Evolutionary conservation across 306 rosid species (phyloP), one percentile per base, ranked within the genome.

Genomic region (Canavalia gladiata): DNA sequence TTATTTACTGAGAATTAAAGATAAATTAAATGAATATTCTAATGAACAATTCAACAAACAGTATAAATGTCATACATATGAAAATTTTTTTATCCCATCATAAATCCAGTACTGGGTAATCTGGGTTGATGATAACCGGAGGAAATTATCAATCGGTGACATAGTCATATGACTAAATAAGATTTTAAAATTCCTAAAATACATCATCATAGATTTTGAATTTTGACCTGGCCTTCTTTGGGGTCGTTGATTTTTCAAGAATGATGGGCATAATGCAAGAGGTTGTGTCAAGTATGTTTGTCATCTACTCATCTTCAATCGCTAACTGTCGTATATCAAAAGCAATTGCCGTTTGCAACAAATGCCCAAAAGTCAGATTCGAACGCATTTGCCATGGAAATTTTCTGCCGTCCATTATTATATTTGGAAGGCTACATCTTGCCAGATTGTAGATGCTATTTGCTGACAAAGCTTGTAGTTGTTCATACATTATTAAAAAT

Each of bases 401-500:
- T 75, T 62, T 79, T 54, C 75, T 43, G 82, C 82, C 37, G 42
- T n/a, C 75, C 62, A 41, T 47, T 47, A 69, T 43, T 74, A 13
- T 45, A 66, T 42, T 79, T 59, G 50, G 33, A 68, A 79, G 31
- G 45, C 11, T 58, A 60, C 72, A 80, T 57, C 75, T 69, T 63
- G 63, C 75, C 49, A 70, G 0, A 18, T 62, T 35, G 47, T 34
- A 42, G 30, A 2, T 77, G 79, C 5, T 74, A 77, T 77, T 46
- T 69, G 51, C 74, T 29, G 34, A 34, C 57, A 56, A 75, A 13
- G 41, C 31, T 31, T 74, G 25, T 18, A 18, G 25, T 18, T 18
- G 8, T 55, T 72, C 64, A 81, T 42, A 63, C 47, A 18, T 18
- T 18, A 18, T 18, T 18, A 18, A 18, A 18, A 18, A 18, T 18